A percentile compares a stretch with the other conserved stretches of the same genome.
These are phyloP conservation scores for Lyophyllum decastes DNA, from an alignment of 768 basidiomycete genomes.

Conservation along the genomic window DNA sequence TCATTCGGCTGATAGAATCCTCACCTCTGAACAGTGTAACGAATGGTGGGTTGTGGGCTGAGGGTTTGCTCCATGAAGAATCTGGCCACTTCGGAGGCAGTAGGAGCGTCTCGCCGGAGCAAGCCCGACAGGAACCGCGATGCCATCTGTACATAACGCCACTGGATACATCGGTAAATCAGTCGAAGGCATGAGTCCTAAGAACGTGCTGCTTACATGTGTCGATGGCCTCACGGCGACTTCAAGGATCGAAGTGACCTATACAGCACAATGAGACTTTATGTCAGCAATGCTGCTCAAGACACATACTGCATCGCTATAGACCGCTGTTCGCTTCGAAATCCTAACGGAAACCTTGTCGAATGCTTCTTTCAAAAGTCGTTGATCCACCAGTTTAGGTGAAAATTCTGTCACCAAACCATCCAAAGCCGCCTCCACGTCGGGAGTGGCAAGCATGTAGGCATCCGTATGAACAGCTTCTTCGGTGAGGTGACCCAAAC, in stretches of 20 bases:
- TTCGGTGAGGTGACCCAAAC: slow-evolving; percentile 58
- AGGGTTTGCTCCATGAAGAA: slow-evolving; percentile 67
- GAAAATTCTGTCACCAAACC: slow-evolving; percentile 56
- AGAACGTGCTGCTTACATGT: slow-evolving; percentile 54
- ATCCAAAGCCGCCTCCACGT: slow-evolving; percentile 47
- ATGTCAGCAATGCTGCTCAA: background rate
- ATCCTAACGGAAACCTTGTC: slow-evolving; percentile 43
- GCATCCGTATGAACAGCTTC: slow-evolving; percentile 66
- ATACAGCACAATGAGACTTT: slow-evolving; percentile 13
- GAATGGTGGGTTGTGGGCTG: slow-evolving; percentile 74
- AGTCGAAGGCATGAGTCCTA: background rate
- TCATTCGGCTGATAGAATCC: background rate
- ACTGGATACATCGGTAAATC: slow-evolving; percentile 43
- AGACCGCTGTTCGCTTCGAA: slow-evolving; percentile 44
- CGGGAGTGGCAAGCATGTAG: slow-evolving; percentile 49
- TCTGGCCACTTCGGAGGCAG: slow-evolving; percentile 52
- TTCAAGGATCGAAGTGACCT: slow-evolving; percentile 64
- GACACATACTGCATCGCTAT: slow-evolving; percentile 49
- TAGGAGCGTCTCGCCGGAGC: slow-evolving; percentile 61
- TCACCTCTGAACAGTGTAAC: slow-evolving; percentile 66
- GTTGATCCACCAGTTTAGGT: slow-evolving; percentile 37
- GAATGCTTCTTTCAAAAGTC: slow-evolving; percentile 44
- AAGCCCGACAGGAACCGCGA: slow-evolving; percentile 59
- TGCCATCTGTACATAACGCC: slow-evolving; percentile 81
- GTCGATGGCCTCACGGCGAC: slow-evolving; percentile 63